Percentiles rank a stretch among this genome's conserved stretches.
These are phyloP conservation scores for Pythium utonaiense DNA, from an alignment of 352 stramenopile genomes.

Conservation along the genomic window DNA sequence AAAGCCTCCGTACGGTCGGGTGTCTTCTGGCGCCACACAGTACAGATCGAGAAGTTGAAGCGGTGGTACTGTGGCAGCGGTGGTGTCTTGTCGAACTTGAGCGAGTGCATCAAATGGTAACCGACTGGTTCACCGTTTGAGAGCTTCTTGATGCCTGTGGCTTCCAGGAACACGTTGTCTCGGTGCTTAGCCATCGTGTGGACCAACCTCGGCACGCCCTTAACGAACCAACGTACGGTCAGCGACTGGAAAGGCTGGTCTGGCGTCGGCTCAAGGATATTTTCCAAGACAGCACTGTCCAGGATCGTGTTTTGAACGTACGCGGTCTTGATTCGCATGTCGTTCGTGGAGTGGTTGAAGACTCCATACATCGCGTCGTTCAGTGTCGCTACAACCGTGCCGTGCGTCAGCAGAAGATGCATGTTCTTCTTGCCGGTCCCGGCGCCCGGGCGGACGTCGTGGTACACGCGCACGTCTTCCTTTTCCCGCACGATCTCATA, in stretches of 20 bases:
- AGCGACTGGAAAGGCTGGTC: conserved; percentile 46
- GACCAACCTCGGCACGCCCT: conserved; percentile 35
- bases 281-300: conserved; percentile 41
- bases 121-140: conserved; percentile 42
- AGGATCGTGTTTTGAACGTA: conserved; percentile 43
- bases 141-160: conserved; percentile 39
- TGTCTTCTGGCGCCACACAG: conserved; percentile 35
- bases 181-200: conserved; percentile 39
- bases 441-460: conserved; percentile 31
- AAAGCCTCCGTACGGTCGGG: conserved; percentile 19
- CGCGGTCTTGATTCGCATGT: conserved; percentile 49
- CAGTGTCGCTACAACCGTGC: conserved; percentile 40
- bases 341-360: conserved; percentile 31
- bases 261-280: conserved; percentile 31
- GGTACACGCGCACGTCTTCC: conserved; percentile 38
- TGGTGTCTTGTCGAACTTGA: conserved; percentile 52
- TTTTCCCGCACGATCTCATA: conserved; percentile 45
- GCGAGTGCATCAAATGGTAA: conserved; percentile 56
- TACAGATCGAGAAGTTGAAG: conserved; percentile 50
- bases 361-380: conserved; percentile 59
- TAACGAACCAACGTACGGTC: conserved; percentile 56
- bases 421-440: conserved; percentile 10
- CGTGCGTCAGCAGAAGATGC: conserved; percentile 18
- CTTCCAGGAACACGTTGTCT: conserved; percentile 54
- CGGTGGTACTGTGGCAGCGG: conserved; percentile 31